These are phyloP conservation scores for Venustampulla echinocandica DNA, from an alignment of 495 filamentous ascomycete species.

Conservation along the genomic window DNA sequence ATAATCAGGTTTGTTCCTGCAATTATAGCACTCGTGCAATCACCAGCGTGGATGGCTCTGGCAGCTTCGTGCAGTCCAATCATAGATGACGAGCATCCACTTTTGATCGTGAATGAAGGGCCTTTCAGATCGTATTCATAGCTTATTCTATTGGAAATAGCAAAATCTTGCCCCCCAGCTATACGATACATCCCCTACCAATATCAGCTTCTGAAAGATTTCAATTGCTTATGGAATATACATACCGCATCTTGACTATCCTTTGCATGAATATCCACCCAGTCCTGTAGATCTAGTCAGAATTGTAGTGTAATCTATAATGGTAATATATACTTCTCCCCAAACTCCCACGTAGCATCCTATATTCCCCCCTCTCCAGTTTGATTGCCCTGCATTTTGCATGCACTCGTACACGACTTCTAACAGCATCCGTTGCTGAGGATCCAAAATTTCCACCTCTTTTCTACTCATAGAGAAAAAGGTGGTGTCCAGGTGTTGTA, in stretches of 20 bases:
- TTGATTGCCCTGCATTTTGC: constrained; percentile 40
- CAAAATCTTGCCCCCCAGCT: background rate
- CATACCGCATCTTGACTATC: constrained; percentile 35
- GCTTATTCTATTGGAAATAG: constrained; percentile 12
- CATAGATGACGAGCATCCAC: constrained; percentile 63
- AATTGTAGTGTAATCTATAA: background rate
- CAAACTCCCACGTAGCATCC: constrained; percentile 29
- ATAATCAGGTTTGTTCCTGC: constrained; percentile 10
- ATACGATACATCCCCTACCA: background rate
- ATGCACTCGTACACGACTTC: constrained; percentile 48
- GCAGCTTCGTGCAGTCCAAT: constrained; percentile 1
- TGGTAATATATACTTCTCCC: constrained; percentile 13
- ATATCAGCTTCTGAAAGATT: background rate
- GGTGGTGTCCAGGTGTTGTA: constrained; percentile 44
- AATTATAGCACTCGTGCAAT: constrained; percentile 2
- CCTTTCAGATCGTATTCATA: constrained; percentile 24
- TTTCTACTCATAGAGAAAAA: constrained; percentile 49
- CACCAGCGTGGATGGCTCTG: background rate
- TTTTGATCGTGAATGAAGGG: constrained; percentile 58
- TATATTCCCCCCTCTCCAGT: constrained; percentile 19
- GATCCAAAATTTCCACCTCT: constrained; percentile 50
- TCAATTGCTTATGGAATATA: background rate
- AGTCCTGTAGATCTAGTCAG: constrained; percentile 21
- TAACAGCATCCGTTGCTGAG: constrained; percentile 45
- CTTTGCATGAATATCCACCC: constrained; percentile 25